Evolutionary conservation across 495 filamentous ascomycete genomes (phyloP).

Genomic region (Hypoxylon intermedium): DNA sequence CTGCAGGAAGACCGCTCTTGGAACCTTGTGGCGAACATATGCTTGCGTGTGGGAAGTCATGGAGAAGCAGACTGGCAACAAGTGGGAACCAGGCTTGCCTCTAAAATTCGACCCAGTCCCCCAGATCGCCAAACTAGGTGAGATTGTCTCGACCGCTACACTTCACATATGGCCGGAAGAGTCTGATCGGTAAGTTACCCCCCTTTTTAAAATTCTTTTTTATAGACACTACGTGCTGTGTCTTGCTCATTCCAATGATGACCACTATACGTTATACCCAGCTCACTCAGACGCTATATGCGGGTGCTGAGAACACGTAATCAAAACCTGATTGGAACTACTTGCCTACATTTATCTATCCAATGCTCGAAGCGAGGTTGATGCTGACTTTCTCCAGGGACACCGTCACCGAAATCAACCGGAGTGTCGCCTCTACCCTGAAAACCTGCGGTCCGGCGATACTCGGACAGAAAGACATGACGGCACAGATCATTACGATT

Average conservation of each 20-base stretch:
- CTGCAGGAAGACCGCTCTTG: conserved; percentile 86
- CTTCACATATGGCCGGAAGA: conserved; percentile 87
- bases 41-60: conserved; percentile 86
- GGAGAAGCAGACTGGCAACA: conserved; percentile 77
- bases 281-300: conserved; percentile 95
- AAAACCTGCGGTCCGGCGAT: conserved; percentile 91
- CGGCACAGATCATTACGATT: conserved; percentile 62
- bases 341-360: conserved; percentile 6
- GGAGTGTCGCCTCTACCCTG: conserved; percentile 89
- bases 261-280: conserved; percentile 92
- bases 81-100: conserved; percentile 90
- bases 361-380: conserved; percentile 13
- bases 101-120: conserved; percentile 76
- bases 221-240: conserved; percentile 19
- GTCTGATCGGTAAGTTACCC: conserved; percentile 79
- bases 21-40: conserved; percentile 91
- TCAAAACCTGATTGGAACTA: conserved; percentile 57
- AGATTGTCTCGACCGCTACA: conserved; percentile 84
- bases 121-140: conserved; percentile 84
- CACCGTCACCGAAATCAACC: conserved; percentile 93
- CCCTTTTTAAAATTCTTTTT: conserved; percentile 16
- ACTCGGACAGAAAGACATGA: conserved; percentile 70
- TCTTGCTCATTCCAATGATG: conserved; percentile 70
- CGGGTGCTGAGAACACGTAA: conserved; percentile 88
- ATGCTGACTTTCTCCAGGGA: conserved; percentile 66